These are phyloP conservation scores for Stereocaulon alpinum DNA, from an alignment of 495 filamentous ascomycete species.

Conservation along the genomic window DNA sequence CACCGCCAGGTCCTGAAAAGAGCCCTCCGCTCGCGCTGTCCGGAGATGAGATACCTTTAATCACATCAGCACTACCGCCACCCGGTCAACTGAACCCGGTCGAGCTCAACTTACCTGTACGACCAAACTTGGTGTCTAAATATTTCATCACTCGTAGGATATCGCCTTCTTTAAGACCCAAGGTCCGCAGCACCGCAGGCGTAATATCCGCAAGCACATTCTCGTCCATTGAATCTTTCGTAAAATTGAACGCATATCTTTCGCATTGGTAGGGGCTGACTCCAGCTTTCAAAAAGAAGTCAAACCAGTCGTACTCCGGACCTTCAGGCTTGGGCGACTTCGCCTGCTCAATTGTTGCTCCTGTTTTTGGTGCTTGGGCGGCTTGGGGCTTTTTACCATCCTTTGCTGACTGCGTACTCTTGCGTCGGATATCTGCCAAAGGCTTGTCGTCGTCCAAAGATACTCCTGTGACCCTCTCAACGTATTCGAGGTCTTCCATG, in stretches of 20 bases:
- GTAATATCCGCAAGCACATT: constrained; percentile 79
- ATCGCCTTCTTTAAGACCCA: constrained; percentile 91
- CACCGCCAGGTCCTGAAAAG: constrained; percentile 84
- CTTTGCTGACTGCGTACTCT: constrained; percentile 23
- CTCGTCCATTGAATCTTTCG: constrained; percentile 90
- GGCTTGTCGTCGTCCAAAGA: constrained; percentile 97
- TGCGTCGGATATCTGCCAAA: constrained; percentile 61
- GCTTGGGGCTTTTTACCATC: constrained; percentile 22
- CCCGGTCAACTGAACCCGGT: background rate
- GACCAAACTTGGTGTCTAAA: constrained; percentile 70
- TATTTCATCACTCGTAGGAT: constrained; percentile 89
- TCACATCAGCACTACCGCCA: background rate
- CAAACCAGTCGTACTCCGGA: constrained; percentile 92
- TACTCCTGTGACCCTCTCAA: constrained; percentile 73
- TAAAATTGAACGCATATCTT: constrained; percentile 80
- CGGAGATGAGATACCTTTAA: constrained; percentile 12
- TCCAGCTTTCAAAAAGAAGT: constrained; percentile 90
- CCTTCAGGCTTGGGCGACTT: constrained; percentile 36
- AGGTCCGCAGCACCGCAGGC: constrained; percentile 63
- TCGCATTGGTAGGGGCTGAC: constrained; percentile 87
- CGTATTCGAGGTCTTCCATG: constrained; percentile 85
- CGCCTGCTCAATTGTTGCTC: constrained; percentile 42
- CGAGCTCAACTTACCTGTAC: constrained; percentile 43
- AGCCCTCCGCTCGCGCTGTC: constrained; percentile 54
- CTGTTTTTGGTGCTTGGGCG: constrained; percentile 32